These are phyloP conservation scores for Pichia sp. DNA, from an alignment of 1,139 yeast species.

Conservation along the genomic window DNA sequence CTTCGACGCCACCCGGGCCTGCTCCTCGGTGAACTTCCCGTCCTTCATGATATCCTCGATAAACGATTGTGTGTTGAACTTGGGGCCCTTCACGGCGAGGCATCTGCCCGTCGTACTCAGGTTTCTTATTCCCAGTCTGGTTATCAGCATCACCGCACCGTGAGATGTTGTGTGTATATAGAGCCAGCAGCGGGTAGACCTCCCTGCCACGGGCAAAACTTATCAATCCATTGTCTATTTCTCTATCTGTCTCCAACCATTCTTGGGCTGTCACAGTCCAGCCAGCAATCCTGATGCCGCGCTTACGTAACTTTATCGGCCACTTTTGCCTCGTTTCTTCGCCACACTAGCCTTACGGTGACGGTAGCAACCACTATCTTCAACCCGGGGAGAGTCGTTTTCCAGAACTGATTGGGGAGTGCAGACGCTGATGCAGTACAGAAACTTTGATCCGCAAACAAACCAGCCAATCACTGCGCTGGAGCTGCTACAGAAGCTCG, in stretches of 20 bases:
- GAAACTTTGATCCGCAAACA: conserved; percentile 21
- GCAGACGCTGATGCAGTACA: conserved; percentile 11
- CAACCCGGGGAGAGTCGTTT: too few species aligned
- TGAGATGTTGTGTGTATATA: background rate
- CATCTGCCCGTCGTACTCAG: background rate
- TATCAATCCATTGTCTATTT: too few species aligned
- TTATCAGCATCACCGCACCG: background rate
- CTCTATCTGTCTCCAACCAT: too few species aligned
- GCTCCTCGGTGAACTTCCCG: conserved; percentile 64
- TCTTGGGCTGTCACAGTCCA: background rate
- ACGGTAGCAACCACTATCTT: too few species aligned
- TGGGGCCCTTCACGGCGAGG: conserved; percentile 33
- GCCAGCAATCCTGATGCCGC: background rate
- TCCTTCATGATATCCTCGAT: conserved; percentile 62
- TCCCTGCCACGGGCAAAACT: too few species aligned
- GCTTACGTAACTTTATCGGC: background rate
- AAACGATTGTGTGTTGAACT: conserved; percentile 76
- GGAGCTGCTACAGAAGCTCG: conserved; percentile 17
- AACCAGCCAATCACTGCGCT: conserved; percentile 18
- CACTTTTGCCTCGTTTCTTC: background rate
- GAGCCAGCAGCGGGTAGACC: too few species aligned
- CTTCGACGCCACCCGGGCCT: conserved; percentile 75
- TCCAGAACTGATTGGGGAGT: conserved; percentile 4
- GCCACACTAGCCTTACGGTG: too few species aligned
- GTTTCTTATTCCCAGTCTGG: conserved; percentile 5